phyloP scores from a whole-genome alignment of 495 filamentous ascomycete genomes.

The Viridothelium virens region DNA sequence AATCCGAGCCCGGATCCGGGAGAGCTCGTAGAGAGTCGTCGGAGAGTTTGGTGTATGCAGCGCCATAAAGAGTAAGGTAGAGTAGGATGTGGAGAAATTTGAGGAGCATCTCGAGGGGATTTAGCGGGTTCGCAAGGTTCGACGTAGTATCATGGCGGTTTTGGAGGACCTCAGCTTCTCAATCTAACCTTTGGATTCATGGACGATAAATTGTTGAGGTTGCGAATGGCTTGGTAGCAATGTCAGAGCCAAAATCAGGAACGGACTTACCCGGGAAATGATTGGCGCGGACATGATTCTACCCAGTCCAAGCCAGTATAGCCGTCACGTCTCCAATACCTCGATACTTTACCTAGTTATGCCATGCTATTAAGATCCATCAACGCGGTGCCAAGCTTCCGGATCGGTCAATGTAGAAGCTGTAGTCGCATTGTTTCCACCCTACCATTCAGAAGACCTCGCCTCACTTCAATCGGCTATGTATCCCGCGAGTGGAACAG shows the following conservation, averaged over 20 bases:
- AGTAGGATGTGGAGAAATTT: slow-evolving; percentile 28
- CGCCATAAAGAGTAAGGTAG: slow-evolving; percentile 33
- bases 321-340: neutral
- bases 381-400: neutral
- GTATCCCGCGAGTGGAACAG: neutral
- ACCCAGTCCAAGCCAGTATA: neutral
- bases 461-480: neutral
- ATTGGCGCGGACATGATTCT: no score
- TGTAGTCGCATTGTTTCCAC: neutral
- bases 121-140: neutral
- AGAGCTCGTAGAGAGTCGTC: slow-evolving; percentile 60
- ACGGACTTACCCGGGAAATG: neutral
- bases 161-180: neutral
- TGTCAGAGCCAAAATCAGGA: neutral
- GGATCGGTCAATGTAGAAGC: neutral
- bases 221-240: neutral
- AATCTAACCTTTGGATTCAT: neutral
- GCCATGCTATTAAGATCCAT: slow-evolving; percentile 6
- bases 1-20: slow-evolving; percentile 64
- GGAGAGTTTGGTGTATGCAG: slow-evolving; percentile 66
- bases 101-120: neutral
- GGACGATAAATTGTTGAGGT: neutral
- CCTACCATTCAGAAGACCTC: neutral
- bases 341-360: neutral
- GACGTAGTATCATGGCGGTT: neutral